These are phyloP conservation scores for Typha latifolia DNA, from an alignment of 176 grass and related monocot genomes.

Conservation along the genomic window DNA sequence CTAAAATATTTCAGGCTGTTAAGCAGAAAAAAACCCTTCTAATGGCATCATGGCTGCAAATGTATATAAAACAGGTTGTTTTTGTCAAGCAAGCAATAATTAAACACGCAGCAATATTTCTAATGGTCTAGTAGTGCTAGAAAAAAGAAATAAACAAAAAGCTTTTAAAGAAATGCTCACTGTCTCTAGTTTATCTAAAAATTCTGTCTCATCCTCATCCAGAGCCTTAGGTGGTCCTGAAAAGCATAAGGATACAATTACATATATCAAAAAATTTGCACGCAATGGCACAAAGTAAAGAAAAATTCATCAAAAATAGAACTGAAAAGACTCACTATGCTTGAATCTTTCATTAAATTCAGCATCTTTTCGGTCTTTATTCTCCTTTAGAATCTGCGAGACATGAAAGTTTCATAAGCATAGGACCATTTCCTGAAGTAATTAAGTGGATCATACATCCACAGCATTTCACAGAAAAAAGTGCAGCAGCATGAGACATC, in stretches of 20 bases:
- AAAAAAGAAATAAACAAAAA: background rate
- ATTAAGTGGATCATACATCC: no score
- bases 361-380: constrained; percentile 95
- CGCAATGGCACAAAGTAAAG: background rate
- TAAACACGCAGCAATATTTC: background rate
- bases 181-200: constrained; percentile 65
- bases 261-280: background rate
- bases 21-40: background rate
- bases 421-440: background rate
- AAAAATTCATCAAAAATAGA: background rate
- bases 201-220: constrained; percentile 90
- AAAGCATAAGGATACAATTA: no score
- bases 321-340: constrained; percentile 45
- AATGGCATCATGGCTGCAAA: background rate
- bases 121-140: background rate
- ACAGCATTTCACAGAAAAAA: no score
- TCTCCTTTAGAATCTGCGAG: constrained; percentile 76
- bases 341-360: constrained; percentile 99
- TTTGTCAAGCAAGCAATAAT: background rate
- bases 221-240: constrained; percentile 89
- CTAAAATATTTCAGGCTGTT: background rate
- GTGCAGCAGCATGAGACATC: no score
- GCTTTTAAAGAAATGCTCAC: constrained; percentile 32
- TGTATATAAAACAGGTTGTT: background rate
- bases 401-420: background rate